A percentile compares a stretch with the other conserved stretches of the same genome.
These are phyloP conservation scores for Naganishia randhawae DNA, from an alignment of 768 basidiomycete species.

Conservation along the genomic window DNA sequence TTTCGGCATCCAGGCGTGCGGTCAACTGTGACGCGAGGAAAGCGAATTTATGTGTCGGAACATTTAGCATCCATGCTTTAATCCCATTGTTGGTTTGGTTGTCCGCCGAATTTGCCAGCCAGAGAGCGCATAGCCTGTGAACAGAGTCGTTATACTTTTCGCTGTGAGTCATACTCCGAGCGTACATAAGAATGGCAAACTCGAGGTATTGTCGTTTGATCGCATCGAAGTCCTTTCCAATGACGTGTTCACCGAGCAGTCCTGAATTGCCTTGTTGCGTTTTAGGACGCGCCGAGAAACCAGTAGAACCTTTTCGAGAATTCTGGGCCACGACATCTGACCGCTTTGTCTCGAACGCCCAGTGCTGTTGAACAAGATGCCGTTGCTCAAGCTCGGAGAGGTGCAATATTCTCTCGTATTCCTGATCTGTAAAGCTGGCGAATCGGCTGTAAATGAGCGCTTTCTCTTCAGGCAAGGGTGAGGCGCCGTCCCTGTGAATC, in stretches of 20 bases:
- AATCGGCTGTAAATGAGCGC: conserved; percentile 66
- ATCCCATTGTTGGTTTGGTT: conserved; percentile 55
- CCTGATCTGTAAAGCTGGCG: conserved; percentile 82
- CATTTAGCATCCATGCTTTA: conserved; percentile 56
- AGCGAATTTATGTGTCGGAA: conserved; percentile 83
- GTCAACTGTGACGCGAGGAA: conserved; percentile 90
- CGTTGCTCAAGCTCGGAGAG: conserved; percentile 24
- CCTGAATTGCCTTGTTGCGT: neutral
- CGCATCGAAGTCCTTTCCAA: conserved; percentile 1
- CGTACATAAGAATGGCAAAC: conserved; percentile 65
- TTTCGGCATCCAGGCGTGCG: conserved; percentile 61
- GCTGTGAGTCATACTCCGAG: conserved; percentile 65
- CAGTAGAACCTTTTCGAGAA: conserved; percentile 2
- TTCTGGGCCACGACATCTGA: conserved; percentile 53
- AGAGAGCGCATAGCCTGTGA: conserved; percentile 80
- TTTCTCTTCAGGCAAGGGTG: conserved; percentile 33
- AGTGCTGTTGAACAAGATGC: conserved; percentile 44
- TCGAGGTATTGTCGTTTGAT: conserved; percentile 6
- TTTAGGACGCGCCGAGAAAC: neutral
- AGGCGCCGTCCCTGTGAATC: conserved; percentile 24
- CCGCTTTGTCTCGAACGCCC: conserved; percentile 64
- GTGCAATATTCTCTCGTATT: conserved; percentile 58
- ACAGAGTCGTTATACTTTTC: conserved; percentile 73
- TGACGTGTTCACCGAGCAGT: neutral
- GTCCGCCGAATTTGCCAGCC: conserved; percentile 79